These are phyloP conservation scores for Myochromella boudieri DNA, from an alignment of 768 basidiomycete genomes.

Conservation along the genomic window DNA sequence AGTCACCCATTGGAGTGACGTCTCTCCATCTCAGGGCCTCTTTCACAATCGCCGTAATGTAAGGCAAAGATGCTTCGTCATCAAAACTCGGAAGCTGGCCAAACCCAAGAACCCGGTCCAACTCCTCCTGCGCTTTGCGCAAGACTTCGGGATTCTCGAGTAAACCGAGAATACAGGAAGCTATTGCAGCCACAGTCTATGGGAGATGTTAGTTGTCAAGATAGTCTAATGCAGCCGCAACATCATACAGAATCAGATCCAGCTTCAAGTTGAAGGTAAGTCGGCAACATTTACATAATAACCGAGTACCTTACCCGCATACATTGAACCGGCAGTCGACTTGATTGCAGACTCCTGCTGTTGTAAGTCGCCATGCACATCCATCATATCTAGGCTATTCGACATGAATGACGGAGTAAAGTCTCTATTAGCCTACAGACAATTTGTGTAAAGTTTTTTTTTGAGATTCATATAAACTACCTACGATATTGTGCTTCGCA, in stretches of 20 bases:
- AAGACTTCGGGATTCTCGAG: conserved; percentile 26
- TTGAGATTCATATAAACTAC: too few relatives aligned
- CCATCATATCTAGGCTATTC: conserved; percentile 18
- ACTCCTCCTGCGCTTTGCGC: conserved; percentile 28
- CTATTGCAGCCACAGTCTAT: conserved; percentile 25
- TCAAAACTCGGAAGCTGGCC: conserved; percentile 29
- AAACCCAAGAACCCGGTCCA: conserved; percentile 27
- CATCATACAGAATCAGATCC: conserved; percentile 28
- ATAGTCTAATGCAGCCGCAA: background rate
- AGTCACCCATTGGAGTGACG: conserved; percentile 23
- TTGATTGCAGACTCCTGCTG: conserved; percentile 22
- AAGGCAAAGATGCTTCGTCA: conserved; percentile 27
- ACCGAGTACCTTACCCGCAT: conserved; percentile 20
- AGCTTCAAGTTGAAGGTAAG: conserved; percentile 18
- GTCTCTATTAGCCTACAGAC: conserved; percentile 19
- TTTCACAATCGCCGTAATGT: conserved; percentile 30
- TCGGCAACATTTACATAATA: background rate
- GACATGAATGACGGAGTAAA: conserved; percentile 21
- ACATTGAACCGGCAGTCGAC: conserved; percentile 24
- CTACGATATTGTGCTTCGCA: conserved; percentile 18
- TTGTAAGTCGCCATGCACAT: conserved; percentile 10
- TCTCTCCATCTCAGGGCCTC: conserved; percentile 31
- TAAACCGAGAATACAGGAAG: conserved; percentile 28
- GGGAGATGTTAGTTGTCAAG: conserved; percentile 3
- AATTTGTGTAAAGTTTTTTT: too few relatives aligned